Conservation (phyloP, 306 rosid species). For the Medicago truncatula region MtrunA17r5.0-ANR NC_053045.1:37963501-37964000, state of each 20-base stretch:
- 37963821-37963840: slow-evolving; percentile 55
- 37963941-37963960: too few relatives aligned
- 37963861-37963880: slow-evolving; percentile 11
- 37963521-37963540: too few relatives aligned
- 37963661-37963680: slow-evolving; percentile 61
- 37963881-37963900: slow-evolving; percentile 42
- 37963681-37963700: slow-evolving; percentile 60
- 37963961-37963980: neutral
- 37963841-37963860: slow-evolving; percentile 51
- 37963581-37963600: too few relatives aligned
- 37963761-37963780: slow-evolving; percentile 45
- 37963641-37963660: slow-evolving; percentile 50
- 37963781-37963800: slow-evolving; percentile 53
- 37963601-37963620: neutral
- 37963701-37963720: slow-evolving; percentile 65
- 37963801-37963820: slow-evolving; percentile 64
- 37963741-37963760: slow-evolving; percentile 53
- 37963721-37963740: slow-evolving; percentile 60
- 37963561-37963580: too few relatives aligned
- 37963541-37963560: too few relatives aligned
- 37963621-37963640: slow-evolving; percentile 42
- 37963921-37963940: neutral
- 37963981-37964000: neutral
- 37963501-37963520: neutral
- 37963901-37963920: slow-evolving; percentile 38